These are phyloP conservation scores for Scytalidium sp. DNA, from an alignment of 2,329 filamentous ascomycete species.

Conservation along the genomic window DNA sequence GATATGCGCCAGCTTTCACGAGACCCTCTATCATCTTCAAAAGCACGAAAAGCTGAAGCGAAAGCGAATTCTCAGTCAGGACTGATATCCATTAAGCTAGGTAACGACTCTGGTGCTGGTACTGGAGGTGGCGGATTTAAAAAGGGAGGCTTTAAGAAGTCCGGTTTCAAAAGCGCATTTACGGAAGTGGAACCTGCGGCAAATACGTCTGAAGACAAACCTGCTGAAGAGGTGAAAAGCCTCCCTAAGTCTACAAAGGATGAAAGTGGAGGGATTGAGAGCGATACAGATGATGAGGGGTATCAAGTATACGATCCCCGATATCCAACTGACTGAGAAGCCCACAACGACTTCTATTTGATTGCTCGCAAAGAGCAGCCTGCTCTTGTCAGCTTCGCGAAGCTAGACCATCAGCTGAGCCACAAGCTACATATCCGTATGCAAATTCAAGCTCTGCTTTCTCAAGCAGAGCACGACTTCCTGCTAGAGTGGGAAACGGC, in stretches of 20 bases:
- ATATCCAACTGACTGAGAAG: constrained; percentile 54
- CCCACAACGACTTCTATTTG: no score
- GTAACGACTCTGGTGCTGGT: constrained; percentile 30
- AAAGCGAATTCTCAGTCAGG: constrained; percentile 60
- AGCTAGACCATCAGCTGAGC: no score
- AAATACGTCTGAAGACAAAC: constrained; percentile 36
- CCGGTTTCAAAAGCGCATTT: constrained; percentile 78
- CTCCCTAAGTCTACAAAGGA: constrained; percentile 16
- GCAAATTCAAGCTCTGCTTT: no score
- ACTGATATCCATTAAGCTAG: constrained; percentile 65
- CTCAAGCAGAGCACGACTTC: no score
- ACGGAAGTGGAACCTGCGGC: constrained; percentile 43
- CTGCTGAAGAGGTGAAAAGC: constrained; percentile 20
- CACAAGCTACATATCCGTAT: no score
- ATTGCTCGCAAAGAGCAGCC: no score
- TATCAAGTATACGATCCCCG: constrained; percentile 67
- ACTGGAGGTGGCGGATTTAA: constrained; percentile 51
- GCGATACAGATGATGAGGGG: constrained; percentile 67
- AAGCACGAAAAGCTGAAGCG: constrained; percentile 67
- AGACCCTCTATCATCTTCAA: constrained; percentile 62
- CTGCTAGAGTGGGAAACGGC: no score
- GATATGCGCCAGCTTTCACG: constrained; percentile 84
- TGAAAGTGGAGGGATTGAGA: constrained; percentile 47
- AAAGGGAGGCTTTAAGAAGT: constrained; percentile 75
- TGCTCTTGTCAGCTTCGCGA: no score